Evolutionary conservation across 768 basidiomycete genomes (phyloP), one percentile per base, ranked within the genome.

Genomic region (Gymnopilus dilepis): DNA sequence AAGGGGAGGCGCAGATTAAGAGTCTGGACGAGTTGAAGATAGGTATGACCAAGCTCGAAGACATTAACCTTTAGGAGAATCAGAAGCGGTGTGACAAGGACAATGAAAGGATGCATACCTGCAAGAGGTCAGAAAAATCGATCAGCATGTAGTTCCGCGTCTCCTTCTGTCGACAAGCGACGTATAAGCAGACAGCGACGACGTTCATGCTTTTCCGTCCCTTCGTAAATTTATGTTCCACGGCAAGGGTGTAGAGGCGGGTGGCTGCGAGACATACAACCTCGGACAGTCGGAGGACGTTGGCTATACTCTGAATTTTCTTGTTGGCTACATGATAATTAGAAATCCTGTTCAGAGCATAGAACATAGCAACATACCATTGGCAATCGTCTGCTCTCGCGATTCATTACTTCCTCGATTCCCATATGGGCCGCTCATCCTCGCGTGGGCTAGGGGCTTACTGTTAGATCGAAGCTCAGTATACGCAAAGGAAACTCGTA

Each of bases 101-200:
- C 31, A 13, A 26, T 13, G 19, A 5, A 56, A 11, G 38, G 9
- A 11, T 6, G 13, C 56, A 4, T 38, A 53, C 61, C 51, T 94
- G 91, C 3, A 99, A 84, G 40, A 96, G 80, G 72, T 99, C 97
- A n/a, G 94, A 94, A 69, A 99, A 99, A 77, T 99, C 97, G 64
- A 99, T 99, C 24, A 99, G 86, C 97, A 99, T 99, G 74, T 96
- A 93, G 59, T 90, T 94, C 55, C 90, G 78, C 0, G 93, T 94
- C 75, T 97, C 93, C 69, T 91, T 92, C 75, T 95, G 89, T 61
- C 97, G 77, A 72, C 95, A 97, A 3, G 95, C 94, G 42, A 97
- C 87, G 71, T 99, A 99, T 47, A 99, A 83, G 72, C 97, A 99
- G 41, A 96, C 92, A 3, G 96, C 97, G 34, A 97, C 92, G 63